These are phyloP conservation scores for Cercospora zeina DNA, from an alignment of 2,329 filamentous ascomycete species.

Conservation along the genomic window DNA sequence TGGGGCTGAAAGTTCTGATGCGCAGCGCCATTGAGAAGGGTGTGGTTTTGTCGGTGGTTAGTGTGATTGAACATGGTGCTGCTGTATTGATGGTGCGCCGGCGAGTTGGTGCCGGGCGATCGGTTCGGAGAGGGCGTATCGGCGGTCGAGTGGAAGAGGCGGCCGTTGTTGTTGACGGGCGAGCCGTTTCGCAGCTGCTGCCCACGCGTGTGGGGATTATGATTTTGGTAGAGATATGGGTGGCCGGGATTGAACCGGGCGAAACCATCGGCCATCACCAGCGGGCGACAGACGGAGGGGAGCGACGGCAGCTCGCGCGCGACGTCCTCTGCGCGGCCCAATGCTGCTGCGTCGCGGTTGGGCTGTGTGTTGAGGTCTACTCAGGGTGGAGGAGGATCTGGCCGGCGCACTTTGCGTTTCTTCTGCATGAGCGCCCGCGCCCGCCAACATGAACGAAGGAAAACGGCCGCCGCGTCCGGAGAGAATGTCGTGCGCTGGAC, in stretches of 20 bases:
- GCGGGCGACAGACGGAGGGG: constrained; percentile 31
- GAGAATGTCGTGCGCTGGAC: background rate
- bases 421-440: constrained; percentile 50
- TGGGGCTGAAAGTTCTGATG: constrained; percentile 56
- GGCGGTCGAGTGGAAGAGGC: constrained; percentile 47
- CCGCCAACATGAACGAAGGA: constrained; percentile 40
- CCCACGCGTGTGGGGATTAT: constrained; percentile 49
- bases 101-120: constrained; percentile 56
- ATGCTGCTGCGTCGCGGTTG: constrained; percentile 28
- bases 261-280: constrained; percentile 69
- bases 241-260: constrained; percentile 63
- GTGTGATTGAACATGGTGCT: constrained; percentile 69
- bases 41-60: constrained; percentile 66
- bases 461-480: constrained; percentile 16
- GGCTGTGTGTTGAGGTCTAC: constrained; percentile 29
- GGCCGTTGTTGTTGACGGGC: constrained; percentile 42
- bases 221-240: constrained; percentile 57
- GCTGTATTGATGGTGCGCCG: constrained; percentile 65
- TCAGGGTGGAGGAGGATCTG: constrained; percentile 48
- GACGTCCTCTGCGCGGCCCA: constrained; percentile 18
- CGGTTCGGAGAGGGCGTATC: constrained; percentile 60
- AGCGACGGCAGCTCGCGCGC: constrained; percentile 23
- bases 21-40: constrained; percentile 70
- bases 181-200: constrained; percentile 51
- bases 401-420: constrained; percentile 51